Percentiles rank a stretch among this genome's conserved stretches.
Conservation (phyloP, 176 grass and related monocot species). For the Avena eriantha region DNA sequence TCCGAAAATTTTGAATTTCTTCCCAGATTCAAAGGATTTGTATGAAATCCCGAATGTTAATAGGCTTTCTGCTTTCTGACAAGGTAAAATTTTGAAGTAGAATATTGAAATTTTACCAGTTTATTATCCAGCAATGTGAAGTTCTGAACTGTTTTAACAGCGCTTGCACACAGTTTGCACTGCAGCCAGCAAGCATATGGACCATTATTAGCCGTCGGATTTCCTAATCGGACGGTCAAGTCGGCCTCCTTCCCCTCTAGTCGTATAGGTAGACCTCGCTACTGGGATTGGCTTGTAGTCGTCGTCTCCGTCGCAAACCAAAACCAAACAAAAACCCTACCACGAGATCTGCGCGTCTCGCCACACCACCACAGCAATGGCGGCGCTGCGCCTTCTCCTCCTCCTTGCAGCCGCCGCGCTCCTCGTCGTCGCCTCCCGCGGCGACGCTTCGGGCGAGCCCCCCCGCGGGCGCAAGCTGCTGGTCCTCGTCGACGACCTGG, state of each 20-base stretch:
- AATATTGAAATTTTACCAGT: too few species aligned
- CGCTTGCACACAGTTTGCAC: not conserved
- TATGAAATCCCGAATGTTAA: too few species aligned
- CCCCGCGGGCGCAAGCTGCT: constrained; percentile 70
- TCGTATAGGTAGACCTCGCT: not conserved
- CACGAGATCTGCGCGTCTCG: constrained; percentile 10
- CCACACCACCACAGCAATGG: constrained; percentile 28
- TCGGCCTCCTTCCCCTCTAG: not conserved
- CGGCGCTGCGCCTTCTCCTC: constrained; percentile 27
- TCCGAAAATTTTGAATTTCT: too few species aligned
- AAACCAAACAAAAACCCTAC: not conserved
- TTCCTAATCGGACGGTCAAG: not conserved
- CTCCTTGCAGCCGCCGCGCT: constrained; percentile 27
- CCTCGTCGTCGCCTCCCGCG: not conserved
- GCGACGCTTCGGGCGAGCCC: constrained; percentile 30
- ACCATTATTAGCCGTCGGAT: constrained; percentile 10
- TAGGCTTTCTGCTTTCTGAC: too few species aligned
- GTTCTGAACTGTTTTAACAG: not conserved
- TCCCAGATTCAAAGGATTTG: too few species aligned
- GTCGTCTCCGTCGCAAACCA: constrained; percentile 33
- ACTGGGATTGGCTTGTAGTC: not conserved
- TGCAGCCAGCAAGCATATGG: not conserved
- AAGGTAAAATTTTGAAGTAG: too few species aligned
- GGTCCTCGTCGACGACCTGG: constrained; percentile 84
- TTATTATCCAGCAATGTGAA: too few species aligned